Evolutionary conservation across 805 yeast genomes (phyloP).

Genomic region (Candida manassasensis): DNA sequence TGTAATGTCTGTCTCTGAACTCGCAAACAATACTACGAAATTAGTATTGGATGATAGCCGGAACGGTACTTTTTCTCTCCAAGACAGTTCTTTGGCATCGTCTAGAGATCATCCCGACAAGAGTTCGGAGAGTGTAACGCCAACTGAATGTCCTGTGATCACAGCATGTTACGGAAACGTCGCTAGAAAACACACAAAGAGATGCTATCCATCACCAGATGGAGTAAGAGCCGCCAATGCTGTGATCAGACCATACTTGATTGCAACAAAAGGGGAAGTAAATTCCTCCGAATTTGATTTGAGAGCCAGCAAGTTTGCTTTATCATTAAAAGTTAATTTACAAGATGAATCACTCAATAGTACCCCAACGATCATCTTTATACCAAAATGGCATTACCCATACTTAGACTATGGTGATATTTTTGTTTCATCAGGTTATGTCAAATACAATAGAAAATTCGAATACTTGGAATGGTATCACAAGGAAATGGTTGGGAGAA

Average conservation of each 20-base stretch:
- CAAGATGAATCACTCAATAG: slow-evolving; percentile 6
- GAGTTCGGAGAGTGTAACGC: slow-evolving; percentile 12
- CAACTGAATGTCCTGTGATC: slow-evolving; percentile 15
- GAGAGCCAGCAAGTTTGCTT: slow-evolving; percentile 38
- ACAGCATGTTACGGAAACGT: slow-evolving; percentile 13
- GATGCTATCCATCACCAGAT: slow-evolving; percentile 39
- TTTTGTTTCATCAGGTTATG: slow-evolving; percentile 51
- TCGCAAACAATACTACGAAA: not conserved
- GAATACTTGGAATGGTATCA: slow-evolving; percentile 75
- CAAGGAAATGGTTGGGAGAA: slow-evolving; percentile 4
- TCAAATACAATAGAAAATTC: slow-evolving; percentile 44
- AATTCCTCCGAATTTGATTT: slow-evolving; percentile 56
- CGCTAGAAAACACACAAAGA: slow-evolving; percentile 21
- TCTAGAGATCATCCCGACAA: slow-evolving; percentile 5
- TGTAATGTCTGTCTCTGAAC: not conserved
- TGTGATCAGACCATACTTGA: slow-evolving; percentile 70
- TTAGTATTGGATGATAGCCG: not conserved
- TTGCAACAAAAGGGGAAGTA: slow-evolving; percentile 58
- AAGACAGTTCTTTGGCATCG: not conserved
- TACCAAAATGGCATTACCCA: slow-evolving; percentile 73
- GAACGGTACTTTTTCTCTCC: not conserved
- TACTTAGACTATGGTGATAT: slow-evolving; percentile 43
- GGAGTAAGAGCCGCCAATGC: slow-evolving; percentile 79
- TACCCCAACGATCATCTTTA: slow-evolving; percentile 54
- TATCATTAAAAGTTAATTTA: slow-evolving; percentile 37